Evolutionary conservation across 371 early-diverging fungal genomes (phyloP).

Genomic region (Rhizomucor pusillus): DNA sequence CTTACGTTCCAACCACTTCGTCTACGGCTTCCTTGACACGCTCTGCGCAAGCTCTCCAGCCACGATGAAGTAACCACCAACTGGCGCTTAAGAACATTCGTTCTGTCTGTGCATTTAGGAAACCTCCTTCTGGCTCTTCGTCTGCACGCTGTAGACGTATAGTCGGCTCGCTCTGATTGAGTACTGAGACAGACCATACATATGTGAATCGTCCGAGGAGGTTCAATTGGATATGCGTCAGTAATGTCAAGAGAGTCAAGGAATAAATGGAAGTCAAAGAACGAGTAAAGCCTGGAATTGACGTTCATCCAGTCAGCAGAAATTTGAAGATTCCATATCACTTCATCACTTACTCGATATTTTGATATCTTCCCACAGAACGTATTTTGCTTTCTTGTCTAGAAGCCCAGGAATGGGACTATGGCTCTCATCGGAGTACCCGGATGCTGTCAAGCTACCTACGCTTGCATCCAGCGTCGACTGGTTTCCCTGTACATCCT

Average conservation of each 20-base stretch:
- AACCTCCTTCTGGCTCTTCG: slow-evolving; percentile 35
- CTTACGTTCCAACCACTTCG: slow-evolving; percentile 62
- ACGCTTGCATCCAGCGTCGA: slow-evolving; percentile 26
- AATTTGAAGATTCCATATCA: neutral
- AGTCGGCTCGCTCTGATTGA: slow-evolving; percentile 50
- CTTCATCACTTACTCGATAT: slow-evolving; percentile 54
- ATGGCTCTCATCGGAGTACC: slow-evolving; percentile 1
- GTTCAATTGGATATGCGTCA: slow-evolving; percentile 87
- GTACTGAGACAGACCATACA: slow-evolving; percentile 77
- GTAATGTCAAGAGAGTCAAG: slow-evolving; percentile 72
- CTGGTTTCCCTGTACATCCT: slow-evolving; percentile 4
- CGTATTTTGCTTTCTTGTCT: slow-evolving; percentile 60
- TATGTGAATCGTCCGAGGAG: slow-evolving; percentile 90
- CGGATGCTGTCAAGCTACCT: slow-evolving; percentile 21
- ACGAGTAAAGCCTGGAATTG: slow-evolving; percentile 73
- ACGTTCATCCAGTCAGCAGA: neutral
- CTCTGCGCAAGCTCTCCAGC: slow-evolving; percentile 75
- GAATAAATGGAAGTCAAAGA: slow-evolving; percentile 82
- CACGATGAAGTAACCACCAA: slow-evolving; percentile 91
- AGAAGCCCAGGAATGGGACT: slow-evolving; percentile 24
- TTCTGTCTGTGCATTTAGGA: slow-evolving; percentile 61
- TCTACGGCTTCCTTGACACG: slow-evolving; percentile 68
- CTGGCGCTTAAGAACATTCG: slow-evolving; percentile 82
- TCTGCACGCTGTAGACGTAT: slow-evolving; percentile 45
- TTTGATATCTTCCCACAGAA: slow-evolving; percentile 90